Evolutionary conservation across 352 stramenopile genomes (phyloP), one percentile per base, ranked within the genome.

Genomic region (Globisporangium ultimum): DNA sequence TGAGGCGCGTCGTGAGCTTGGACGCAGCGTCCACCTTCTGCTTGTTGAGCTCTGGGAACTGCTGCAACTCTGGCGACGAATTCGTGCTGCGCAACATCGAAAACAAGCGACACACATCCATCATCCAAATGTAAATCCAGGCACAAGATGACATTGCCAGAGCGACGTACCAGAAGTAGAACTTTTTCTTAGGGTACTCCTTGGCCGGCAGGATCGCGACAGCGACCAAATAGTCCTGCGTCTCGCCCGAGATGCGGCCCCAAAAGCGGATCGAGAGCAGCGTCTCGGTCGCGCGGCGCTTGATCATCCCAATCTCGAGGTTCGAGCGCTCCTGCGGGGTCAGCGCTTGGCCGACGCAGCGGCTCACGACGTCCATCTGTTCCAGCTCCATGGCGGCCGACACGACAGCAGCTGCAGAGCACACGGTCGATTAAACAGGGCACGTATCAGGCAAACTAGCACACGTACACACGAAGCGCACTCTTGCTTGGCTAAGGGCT

Each of bases 161-260:
- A 28, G 12, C 9, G 17, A 51, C 46, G 32, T 67, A 89, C 81
- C 80, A 93, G 40, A 91, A 93, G 80, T 91, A 93, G 38, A 90
- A 93, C 45, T 93, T 93, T 60, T 91, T 93, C 61, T 76, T 87
- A 14, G 80, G 81, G 40, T 87, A 89, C 55, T 87, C 77, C 20
- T 87, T 80, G n/a, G 60, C 68, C 0, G 76, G 52, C 20, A 90
- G 63, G 11, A 88, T 55, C 7, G 72, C 84, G 22, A 90, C 79
- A 1, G 70, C 76, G 58, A 91, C 54, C 54, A 91, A 60, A 47
- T 91, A 93, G 59, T 93, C 80, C 38, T 76, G 64, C n/a, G 65
- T 64, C 48, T 93, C 80, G 21, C 80, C 84, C 12, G 58, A 58
- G 47, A 91, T 61, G 47, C 78, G 73, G 2, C 82, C 84, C 84